These are phyloP conservation scores for Plantago lanceolata DNA, from an alignment of 305 asterid species.

Conservation along the genomic window DNA sequence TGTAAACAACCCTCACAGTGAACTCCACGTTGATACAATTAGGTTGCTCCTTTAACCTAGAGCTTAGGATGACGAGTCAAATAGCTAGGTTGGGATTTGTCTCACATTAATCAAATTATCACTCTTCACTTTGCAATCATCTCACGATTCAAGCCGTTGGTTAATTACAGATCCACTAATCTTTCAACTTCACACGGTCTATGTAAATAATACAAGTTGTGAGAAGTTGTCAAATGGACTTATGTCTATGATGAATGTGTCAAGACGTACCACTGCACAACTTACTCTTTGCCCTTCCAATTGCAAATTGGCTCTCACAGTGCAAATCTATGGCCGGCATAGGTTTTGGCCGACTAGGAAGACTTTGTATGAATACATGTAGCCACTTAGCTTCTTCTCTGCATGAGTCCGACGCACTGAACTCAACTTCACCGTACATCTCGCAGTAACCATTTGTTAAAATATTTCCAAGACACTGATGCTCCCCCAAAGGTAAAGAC, in stretches of 20 bases:
- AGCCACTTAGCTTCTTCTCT: background rate
- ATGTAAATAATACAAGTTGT: background rate
- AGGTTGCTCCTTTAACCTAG: no score
- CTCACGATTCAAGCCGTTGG: no score
- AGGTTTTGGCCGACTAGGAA: background rate
- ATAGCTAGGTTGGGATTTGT: no score
- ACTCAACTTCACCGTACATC: no score
- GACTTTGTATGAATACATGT: background rate
- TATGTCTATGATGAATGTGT: background rate
- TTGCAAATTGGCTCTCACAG: background rate
- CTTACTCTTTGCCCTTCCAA: background rate
- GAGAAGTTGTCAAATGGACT: background rate
- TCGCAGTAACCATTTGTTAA: background rate
- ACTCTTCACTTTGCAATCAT: no score
- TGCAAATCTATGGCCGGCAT: background rate
- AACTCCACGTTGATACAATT: no score
- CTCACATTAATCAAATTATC: no score
- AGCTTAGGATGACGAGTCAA: no score
- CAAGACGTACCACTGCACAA: background rate
- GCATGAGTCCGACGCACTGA: background rate
- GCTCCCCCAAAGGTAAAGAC: background rate
- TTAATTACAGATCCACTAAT: no score
- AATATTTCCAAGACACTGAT: background rate
- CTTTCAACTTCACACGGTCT: background rate
- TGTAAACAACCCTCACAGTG: background rate